Conservation (phyloP, 2,329 filamentous ascomycete genomes). For the Fusarium lyarnte region DNA sequence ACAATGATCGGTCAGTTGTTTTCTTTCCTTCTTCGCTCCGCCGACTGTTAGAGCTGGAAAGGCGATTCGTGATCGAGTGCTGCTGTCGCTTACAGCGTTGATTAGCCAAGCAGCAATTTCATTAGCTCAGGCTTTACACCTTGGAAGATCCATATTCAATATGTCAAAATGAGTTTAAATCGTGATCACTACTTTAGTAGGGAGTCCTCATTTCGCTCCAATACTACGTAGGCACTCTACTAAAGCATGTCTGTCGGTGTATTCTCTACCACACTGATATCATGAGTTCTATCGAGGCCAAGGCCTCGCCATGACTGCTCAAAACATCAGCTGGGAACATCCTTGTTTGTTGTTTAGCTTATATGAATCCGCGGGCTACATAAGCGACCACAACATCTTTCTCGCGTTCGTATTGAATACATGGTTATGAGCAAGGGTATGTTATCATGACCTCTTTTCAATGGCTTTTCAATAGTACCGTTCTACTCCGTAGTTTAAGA, state of each 20-base stretch:
- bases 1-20: background rate
- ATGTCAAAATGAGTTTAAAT: background rate
- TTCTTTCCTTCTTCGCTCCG: background rate
- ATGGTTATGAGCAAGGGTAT: background rate
- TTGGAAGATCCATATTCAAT: background rate
- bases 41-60: background rate
- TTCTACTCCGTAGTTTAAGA: background rate
- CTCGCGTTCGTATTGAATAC: background rate
- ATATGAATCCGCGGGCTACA: background rate
- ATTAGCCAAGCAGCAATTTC: background rate
- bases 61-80: background rate
- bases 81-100: background rate
- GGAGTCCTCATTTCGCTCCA: background rate
- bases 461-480: too few species aligned
- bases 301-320: background rate
- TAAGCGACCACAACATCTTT: background rate
- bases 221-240: background rate
- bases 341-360: conserved; percentile 22
- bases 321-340: conserved; percentile 5
- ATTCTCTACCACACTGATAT: background rate
- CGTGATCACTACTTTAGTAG: background rate
- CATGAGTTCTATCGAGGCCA: conserved; percentile 1
- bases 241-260: background rate
- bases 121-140: background rate
- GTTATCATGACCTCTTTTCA: background rate